phyloP scores from a whole-genome alignment of 2,329 filamentous ascomycete species.

The Phyllosticta citrichinensis region DNA sequence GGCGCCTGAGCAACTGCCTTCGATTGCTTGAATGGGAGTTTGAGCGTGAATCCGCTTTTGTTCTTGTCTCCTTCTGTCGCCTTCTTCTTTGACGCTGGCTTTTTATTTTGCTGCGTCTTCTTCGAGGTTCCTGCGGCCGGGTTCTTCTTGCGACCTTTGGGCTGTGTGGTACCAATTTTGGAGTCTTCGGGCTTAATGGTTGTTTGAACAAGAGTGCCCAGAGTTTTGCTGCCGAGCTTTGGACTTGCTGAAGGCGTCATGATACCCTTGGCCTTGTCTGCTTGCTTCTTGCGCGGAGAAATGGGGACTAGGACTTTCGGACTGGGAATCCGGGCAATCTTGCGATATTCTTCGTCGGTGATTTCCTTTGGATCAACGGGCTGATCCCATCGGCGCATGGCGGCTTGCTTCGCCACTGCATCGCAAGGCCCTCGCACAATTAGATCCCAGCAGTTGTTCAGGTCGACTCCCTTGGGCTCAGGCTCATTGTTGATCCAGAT shows the following conservation, averaged over 20 bases:
- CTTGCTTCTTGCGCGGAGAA: slow-evolving; percentile 4
- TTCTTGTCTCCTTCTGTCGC: slow-evolving; percentile 15
- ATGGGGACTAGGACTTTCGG: slow-evolving; percentile 14
- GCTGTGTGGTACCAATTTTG: slow-evolving; percentile 21
- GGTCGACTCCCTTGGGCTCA: slow-evolving; percentile 70
- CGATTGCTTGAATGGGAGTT: slow-evolving; percentile 2
- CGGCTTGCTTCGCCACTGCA: slow-evolving; percentile 66
- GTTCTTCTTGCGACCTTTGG: slow-evolving; percentile 18
- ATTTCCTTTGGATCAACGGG: slow-evolving; percentile 24
- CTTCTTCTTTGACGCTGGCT: slow-evolving; percentile 22
- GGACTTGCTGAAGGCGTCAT: slow-evolving; percentile 27
- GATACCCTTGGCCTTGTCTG: slow-evolving; percentile 21
- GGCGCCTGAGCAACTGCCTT: slow-evolving; percentile 13
- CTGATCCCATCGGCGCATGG: slow-evolving; percentile 50
- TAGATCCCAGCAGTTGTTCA: slow-evolving; percentile 89
- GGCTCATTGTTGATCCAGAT: slow-evolving; percentile 92
- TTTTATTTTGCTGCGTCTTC: slow-evolving; percentile 12
- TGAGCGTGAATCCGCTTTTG: slow-evolving; percentile 13
- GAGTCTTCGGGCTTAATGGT: not conserved
- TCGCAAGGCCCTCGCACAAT: slow-evolving; percentile 83
- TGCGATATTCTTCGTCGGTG: slow-evolving; percentile 24
- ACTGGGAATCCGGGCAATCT: slow-evolving; percentile 22
- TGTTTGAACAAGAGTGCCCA: not conserved
- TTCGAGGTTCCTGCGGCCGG: slow-evolving; percentile 16
- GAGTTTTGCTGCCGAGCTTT: slow-evolving; percentile 18